phyloP scores from a whole-genome alignment of 371 early-diverging fungal genomes.

The Batrachochytrium dendrobatidis region DNA sequence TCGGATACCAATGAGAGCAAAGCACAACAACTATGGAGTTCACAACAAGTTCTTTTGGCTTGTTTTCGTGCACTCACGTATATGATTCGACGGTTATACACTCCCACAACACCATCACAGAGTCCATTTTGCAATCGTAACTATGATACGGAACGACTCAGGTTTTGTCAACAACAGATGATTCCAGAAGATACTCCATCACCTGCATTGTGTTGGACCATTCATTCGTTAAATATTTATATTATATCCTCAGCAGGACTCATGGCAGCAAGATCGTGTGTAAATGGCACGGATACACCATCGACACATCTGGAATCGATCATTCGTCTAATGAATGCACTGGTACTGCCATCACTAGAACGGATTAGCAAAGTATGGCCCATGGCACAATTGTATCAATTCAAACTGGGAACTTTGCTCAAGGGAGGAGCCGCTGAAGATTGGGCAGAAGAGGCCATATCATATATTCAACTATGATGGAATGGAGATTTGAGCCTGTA shows the following conservation, averaged over 20 bases:
- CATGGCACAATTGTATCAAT: slow-evolving; percentile 5
- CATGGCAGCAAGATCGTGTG: not conserved
- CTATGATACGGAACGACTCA: not conserved
- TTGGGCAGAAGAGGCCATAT: not conserved
- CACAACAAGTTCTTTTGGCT: not conserved
- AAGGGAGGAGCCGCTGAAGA: slow-evolving; percentile 3
- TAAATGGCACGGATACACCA: not conserved
- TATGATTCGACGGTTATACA: slow-evolving; percentile 3
- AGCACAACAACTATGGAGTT: not conserved
- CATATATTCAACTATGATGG: not conserved
- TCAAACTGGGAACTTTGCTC: slow-evolving; percentile 1
- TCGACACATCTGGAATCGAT: not conserved
- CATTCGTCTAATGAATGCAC: not conserved
- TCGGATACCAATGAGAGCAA: too few relatives aligned
- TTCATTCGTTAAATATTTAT: not conserved
- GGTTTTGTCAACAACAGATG: not conserved
- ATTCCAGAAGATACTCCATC: not conserved
- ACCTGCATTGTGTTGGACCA: slow-evolving; percentile 3
- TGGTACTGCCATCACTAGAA: slow-evolving; percentile 5
- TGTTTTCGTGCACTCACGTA: slow-evolving; percentile 3
- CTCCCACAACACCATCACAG: slow-evolving; percentile 1
- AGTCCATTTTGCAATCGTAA: not conserved
- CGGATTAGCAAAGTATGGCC: slow-evolving; percentile 5
- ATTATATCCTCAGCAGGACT: slow-evolving; percentile 2
- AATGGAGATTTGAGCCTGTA: too few relatives aligned